Evolutionary conservation across 176 grass and related monocot genomes (phyloP), one percentile per base, ranked within the genome.

Genomic region (Ensete glaucum): DNA sequence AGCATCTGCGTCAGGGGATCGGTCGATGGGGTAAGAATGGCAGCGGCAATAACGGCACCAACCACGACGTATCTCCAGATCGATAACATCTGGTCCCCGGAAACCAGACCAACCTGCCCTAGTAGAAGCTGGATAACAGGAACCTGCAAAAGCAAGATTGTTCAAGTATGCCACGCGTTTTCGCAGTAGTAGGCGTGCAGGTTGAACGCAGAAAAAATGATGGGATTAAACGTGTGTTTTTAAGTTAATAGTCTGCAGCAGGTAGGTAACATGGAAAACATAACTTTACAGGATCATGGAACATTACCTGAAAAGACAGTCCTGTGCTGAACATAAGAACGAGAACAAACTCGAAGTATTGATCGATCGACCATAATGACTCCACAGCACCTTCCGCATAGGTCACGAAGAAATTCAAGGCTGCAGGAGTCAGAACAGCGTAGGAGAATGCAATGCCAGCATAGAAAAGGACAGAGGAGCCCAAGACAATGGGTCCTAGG

Each of bases 51-150:
- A 49, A 98, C 95, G 0, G 95, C 86, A 14, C 95, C 95, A 15
- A 98, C 95, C 1, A 98, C 90, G 72, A 98, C 95, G 12, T 98
- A 98, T 91, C 95, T 93, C 95, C 90, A 98, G 68, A 98, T 94
- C 0, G 95, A 98, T 63, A 98, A 84, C 95, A 94, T 98, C 83
- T 98, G 90, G 6, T 91, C 86, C 9, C 95, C 75, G 2, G 95
- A 89, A 25, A 98, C 88, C 72, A 98, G 73, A 64, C 95, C 95
- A 43, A 91, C 81, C 88, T 98, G 95, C 59, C 95, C 95, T 50
- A 98, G 56, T 59, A 98, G 73, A 9, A 98, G 76, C 80, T 98
- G 95, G 78, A 98, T 89, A 49, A 98, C 95, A 72, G 95, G 95
- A 50, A 94, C 95, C 95, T 98, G 75, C 76, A 57, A 4, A 43